Conservation (phyloP, 2,329 filamentous ascomycete species). For the Aspergillus arachidicola region DNA sequence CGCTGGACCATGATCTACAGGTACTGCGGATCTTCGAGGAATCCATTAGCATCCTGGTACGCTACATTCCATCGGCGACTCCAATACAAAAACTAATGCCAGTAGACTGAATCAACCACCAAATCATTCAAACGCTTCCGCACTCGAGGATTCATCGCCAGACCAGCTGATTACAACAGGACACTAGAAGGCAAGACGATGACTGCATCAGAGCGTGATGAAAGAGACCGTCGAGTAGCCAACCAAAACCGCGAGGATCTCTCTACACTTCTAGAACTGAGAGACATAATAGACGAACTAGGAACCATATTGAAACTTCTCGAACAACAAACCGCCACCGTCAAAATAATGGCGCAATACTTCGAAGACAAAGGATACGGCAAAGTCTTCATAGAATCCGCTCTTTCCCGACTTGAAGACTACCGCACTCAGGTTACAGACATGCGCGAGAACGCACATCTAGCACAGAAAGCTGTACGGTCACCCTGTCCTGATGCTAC, state of each 20-base stretch:
- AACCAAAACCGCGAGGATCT: constrained; percentile 65
- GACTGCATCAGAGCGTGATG: constrained; percentile 37
- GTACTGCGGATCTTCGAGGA: constrained; percentile 68
- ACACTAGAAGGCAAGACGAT: constrained; percentile 32
- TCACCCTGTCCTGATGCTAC: no score
- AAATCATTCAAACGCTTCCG: constrained; percentile 65
- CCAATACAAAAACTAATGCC: not conserved
- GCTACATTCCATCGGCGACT: constrained; percentile 6
- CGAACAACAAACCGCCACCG: constrained; percentile 56
- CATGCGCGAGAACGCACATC: constrained; percentile 61
- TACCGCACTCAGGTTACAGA: constrained; percentile 58
- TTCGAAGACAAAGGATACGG: constrained; percentile 45
- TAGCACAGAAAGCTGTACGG: constrained; percentile 59
- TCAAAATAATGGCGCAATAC: constrained; percentile 44
- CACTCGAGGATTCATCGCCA: constrained; percentile 57
- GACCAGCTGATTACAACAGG: constrained; percentile 33
- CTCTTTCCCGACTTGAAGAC: constrained; percentile 56
- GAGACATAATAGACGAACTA: constrained; percentile 67
- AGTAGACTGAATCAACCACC: constrained; percentile 64
- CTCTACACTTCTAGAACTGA: constrained; percentile 63
- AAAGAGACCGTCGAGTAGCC: constrained; percentile 54
- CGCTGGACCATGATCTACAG: constrained; percentile 63
- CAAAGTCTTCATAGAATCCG: constrained; percentile 55
- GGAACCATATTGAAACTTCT: constrained; percentile 60
- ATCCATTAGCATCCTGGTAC: constrained; percentile 64